Percentiles rank a stretch among this genome's conserved stretches.
These are phyloP conservation scores for Neonectria sp. DNA, from an alignment of 2,329 filamentous ascomycete species.

Conservation along the genomic window DNA sequence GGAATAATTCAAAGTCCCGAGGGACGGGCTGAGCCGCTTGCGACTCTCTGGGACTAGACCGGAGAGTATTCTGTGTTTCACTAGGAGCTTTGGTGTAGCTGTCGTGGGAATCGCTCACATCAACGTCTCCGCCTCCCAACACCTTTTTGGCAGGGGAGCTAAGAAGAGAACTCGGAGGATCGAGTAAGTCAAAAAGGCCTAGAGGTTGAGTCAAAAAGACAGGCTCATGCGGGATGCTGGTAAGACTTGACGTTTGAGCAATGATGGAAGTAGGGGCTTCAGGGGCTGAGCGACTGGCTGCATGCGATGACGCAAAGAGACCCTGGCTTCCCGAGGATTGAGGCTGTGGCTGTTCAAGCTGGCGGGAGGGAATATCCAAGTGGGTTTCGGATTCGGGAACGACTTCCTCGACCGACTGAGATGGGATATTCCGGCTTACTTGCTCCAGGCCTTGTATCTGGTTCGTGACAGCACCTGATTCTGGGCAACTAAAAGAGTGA, in stretches of 20 bases:
- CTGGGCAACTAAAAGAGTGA: conserved; percentile 28
- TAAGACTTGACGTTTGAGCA: neutral
- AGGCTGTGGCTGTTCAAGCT: conserved; percentile 38
- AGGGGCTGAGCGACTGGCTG: neutral
- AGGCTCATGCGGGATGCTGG: conserved; percentile 5
- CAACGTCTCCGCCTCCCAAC: neutral
- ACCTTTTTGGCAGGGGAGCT: neutral
- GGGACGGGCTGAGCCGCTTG: conserved; percentile 50
- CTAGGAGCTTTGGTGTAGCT: neutral
- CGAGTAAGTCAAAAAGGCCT: conserved; percentile 8
- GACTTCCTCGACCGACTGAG: conserved; percentile 27
- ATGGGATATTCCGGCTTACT: conserved; percentile 16
- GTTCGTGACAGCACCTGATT: conserved; percentile 4
- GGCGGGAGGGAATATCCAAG: conserved; percentile 48
- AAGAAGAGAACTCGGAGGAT: conserved; percentile 15
- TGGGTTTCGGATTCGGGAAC: conserved; percentile 31
- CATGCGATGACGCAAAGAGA: conserved; percentile 17
- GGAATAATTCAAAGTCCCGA: conserved; percentile 32
- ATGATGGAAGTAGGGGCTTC: neutral
- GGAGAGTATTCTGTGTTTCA: neutral
- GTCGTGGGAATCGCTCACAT: too few relatives aligned
- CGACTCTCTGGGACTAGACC: conserved; percentile 30
- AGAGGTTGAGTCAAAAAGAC: conserved; percentile 43
- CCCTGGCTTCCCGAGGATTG: conserved; percentile 11
- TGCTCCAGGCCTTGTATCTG: conserved; percentile 10